These are phyloP conservation scores for Phlebopus sp. DNA, from an alignment of 1,284 basidiomycete genomes.

Conservation along the genomic window DNA sequence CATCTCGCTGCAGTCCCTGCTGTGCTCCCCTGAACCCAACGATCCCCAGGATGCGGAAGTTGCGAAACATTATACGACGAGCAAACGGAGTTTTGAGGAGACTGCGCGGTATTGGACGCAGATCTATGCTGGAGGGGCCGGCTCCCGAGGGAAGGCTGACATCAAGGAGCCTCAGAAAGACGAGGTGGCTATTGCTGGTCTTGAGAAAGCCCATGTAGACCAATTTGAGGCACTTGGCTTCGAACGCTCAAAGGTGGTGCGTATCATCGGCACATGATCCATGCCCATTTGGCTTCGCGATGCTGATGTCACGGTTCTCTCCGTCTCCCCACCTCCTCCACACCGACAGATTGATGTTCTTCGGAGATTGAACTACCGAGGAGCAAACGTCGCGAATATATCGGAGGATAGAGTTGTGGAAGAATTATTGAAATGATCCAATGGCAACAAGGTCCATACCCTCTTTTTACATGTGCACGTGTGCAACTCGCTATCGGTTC, in stretches of 20 bases:
- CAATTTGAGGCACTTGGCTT: conserved; percentile 76
- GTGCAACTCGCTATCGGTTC: conserved; percentile 14
- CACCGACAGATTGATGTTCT: conserved; percentile 77
- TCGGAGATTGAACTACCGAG: conserved; percentile 89
- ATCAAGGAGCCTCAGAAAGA: conserved; percentile 39
- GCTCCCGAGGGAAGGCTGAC: conserved; percentile 37
- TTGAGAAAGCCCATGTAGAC: conserved; percentile 71
- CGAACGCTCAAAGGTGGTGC: conserved; percentile 70
- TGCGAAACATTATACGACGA: conserved; percentile 94
- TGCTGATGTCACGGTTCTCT: conserved; percentile 2
- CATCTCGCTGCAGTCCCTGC: conserved; percentile 91
- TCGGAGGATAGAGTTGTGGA: conserved; percentile 59
- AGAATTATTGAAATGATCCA: conserved; percentile 48
- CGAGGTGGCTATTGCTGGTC: conserved; percentile 72
- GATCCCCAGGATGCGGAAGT: conserved; percentile 99
- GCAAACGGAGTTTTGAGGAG: conserved; percentile 83
- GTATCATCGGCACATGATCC: conserved; percentile 31
- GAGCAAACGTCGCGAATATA: conserved; percentile 60
- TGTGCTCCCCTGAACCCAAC: conserved; percentile 96
- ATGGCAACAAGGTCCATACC: conserved; percentile 23
- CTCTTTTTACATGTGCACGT: conserved; percentile 11
- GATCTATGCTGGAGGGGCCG: conserved; percentile 78
- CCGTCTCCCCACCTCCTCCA: not conserved
- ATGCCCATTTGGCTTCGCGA: not conserved
- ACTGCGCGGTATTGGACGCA: conserved; percentile 95